Conservation (phyloP, 164 flowering plant species). For the Kingdonia uniflora region DNA sequence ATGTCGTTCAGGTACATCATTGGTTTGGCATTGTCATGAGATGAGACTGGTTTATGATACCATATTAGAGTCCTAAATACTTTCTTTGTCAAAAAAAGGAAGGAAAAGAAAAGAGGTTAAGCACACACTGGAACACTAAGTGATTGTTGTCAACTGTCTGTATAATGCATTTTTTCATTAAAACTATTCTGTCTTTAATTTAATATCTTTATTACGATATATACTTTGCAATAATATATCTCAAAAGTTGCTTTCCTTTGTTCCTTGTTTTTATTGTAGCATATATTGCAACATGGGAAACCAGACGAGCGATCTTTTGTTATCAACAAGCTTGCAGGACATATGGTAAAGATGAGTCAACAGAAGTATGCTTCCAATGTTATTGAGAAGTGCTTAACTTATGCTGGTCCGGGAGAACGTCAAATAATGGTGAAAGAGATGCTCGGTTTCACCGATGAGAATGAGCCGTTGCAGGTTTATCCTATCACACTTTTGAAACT, state of each 20-base stretch:
- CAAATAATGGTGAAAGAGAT: constrained; percentile 84
- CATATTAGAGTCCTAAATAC: too few relatives aligned
- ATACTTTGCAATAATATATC: too few relatives aligned
- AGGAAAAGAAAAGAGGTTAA: too few relatives aligned
- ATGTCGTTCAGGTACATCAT: constrained; percentile 99
- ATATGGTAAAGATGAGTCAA: constrained; percentile 92
- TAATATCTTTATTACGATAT: too few relatives aligned
- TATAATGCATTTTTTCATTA: too few relatives aligned
- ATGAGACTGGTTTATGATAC: too few relatives aligned
- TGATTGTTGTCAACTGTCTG: too few relatives aligned
- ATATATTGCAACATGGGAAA: constrained; percentile 93
- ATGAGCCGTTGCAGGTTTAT: constrained; percentile 99
- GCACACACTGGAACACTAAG: too few relatives aligned
- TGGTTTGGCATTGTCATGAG: too few relatives aligned
- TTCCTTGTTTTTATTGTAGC: constrained; percentile 31
- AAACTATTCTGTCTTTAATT: too few relatives aligned
- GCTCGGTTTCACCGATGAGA: constrained; percentile 94
- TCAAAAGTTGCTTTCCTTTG: not conserved
- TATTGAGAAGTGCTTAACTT: constrained; percentile 89
- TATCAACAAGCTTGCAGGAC: constrained; percentile 78
- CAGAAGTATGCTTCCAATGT: constrained; percentile 99
- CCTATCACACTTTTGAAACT: too few relatives aligned
- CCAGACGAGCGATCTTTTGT: constrained; percentile 77
- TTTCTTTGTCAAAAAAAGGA: too few relatives aligned
- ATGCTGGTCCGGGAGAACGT: constrained; percentile 67